Evolutionary conservation across 805 yeast genomes (phyloP), one percentile per base, ranked within the genome.

Genomic region (Lachancea dasiensis): DNA sequence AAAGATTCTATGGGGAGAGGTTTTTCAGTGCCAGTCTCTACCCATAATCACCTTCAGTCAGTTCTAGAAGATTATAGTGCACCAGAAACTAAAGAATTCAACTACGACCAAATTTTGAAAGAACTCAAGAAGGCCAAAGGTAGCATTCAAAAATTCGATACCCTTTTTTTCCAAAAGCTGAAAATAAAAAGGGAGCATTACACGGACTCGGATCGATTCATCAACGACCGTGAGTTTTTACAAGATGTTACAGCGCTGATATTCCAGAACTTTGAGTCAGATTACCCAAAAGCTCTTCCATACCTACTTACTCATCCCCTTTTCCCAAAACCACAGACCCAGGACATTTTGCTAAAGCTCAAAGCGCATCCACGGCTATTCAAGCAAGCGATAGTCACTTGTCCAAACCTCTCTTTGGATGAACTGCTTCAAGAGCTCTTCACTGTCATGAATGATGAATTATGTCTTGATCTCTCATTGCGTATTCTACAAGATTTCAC

Each of bases 241-340:
- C 62, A 60, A 31, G 56, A 61, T 32, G 62, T 77, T 5, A 66
- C 70, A 19, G 63, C 55, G 23, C 62, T 70, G 44, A 68, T 72
- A 5, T 63, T 79, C 32, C 46, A 48, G 16, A 49, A 40, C 14
- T 56, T 49, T 44, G 45, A 39, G 48, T 55, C 49, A 27, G 44
- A 45, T 43, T 61, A 54, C 71, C 92, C 36, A 78, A 79, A 50
- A 62, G 68, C 86, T 2, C 60, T 86, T 33, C 73, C 81, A 1
- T 89, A 85, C 53, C 67, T 89, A 23, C 67, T 90, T 45, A 83
- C 95, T 2, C 95, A 90, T 63, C 96, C 96, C 13, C 63, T 86
- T 14, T 87, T 81, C 61, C 96, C 97, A 7, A 59, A 66, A 11
- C 63, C 68, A 14, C 72, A 69, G 43, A 67, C 85, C 7, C 60